A percentile compares a stretch with the other conserved stretches of the same genome.
Evolutionary conservation across 345 rosid species (phyloP).

Genomic region (Crucihimalaya himalaica): DNA sequence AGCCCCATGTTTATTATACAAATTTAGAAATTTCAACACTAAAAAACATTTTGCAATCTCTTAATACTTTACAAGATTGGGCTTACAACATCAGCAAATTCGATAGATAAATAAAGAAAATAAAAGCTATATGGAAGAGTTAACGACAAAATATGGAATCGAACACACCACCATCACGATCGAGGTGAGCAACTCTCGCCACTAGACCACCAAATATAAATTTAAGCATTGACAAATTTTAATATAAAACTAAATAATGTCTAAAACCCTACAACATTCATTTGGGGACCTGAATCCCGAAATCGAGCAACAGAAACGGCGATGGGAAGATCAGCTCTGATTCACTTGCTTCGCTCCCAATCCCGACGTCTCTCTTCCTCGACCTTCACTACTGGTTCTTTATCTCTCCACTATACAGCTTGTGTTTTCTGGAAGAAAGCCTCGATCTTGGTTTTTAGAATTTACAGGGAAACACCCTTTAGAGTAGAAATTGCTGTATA

Average conservation of each 20-base stretch:
- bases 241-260: not conserved
- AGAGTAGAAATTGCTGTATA: not conserved
- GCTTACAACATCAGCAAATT: no score
- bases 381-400: slow-evolving; percentile 52
- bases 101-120: no score
- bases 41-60: no score
- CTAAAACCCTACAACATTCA: slow-evolving; percentile 37
- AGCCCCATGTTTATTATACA: no score
- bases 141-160: no score
- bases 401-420: not conserved
- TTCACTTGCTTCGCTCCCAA: slow-evolving; percentile 65
- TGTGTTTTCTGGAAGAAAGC: not conserved
- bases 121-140: no score
- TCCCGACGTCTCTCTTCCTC: slow-evolving; percentile 51
- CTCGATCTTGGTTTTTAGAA: not conserved
- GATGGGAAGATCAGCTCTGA: slow-evolving; percentile 70
- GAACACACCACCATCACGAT: no score
- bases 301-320: slow-evolving; percentile 28
- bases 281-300: not conserved
- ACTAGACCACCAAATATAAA: not conserved
- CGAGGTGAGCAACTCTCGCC: not conserved
- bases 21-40: no score
- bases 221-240: accelerated
- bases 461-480: not conserved
- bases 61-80: no score